phyloP scores from a whole-genome alignment of 1,284 basidiomycete genomes.

The Apiotrichum brassicae region DNA sequence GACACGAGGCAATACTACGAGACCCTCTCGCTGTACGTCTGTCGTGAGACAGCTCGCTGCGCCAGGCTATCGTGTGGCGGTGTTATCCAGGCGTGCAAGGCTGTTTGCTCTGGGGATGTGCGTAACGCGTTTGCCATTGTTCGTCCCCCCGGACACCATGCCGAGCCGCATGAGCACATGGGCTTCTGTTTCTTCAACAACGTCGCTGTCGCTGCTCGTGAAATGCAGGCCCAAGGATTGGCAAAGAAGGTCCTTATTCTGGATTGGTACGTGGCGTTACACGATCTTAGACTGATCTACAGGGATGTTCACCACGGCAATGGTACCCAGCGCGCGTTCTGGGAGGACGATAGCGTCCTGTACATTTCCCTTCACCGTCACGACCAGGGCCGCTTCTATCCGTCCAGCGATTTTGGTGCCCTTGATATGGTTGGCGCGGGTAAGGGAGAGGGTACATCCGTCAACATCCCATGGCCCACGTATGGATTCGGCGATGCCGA shows the following conservation, averaged over 20 bases:
- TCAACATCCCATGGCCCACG: conserved; percentile 94
- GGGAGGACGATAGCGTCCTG: conserved; percentile 82
- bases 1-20: conserved; percentile 76
- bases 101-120: conserved; percentile 74
- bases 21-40: conserved; percentile 84
- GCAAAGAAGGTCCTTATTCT: conserved; percentile 81
- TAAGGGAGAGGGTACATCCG: conserved; percentile 75
- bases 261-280: conserved; percentile 67
- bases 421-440: conserved; percentile 80
- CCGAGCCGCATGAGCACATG: conserved; percentile 95
- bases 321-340: conserved; percentile 92
- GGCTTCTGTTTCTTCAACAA: conserved; percentile 99
- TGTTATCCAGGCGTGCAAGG: conserved; percentile 81
- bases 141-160: conserved; percentile 95
- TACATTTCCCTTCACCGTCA: conserved; percentile 96
- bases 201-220: conserved; percentile 83
- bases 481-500: conserved; percentile 88
- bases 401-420: conserved; percentile 80
- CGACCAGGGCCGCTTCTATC: conserved; percentile 86
- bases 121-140: conserved; percentile 92
- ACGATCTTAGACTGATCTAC: conserved; percentile 4
- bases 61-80: conserved; percentile 89
- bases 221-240: conserved; percentile 61
- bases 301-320: conserved; percentile 99
- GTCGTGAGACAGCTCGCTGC: conserved; percentile 72